A percentile compares a stretch with the other conserved stretches of the same genome.
phyloP scores from a whole-genome alignment of 2,329 filamentous ascomycete species.

The Aspergillus sp. region DNA sequence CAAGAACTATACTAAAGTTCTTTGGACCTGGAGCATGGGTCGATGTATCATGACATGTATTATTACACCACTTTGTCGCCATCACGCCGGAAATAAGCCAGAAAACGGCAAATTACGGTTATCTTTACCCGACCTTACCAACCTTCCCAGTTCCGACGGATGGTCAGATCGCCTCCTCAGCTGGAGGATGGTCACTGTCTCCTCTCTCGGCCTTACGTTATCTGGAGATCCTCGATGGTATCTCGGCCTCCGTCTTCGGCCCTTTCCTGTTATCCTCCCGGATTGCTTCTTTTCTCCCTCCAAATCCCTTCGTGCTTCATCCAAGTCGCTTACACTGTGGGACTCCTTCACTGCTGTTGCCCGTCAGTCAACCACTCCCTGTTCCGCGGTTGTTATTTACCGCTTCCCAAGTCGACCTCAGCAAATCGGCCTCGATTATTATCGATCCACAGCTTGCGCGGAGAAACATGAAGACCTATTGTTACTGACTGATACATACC shows the following conservation, averaged over 20 bases:
- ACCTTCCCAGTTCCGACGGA: not conserved
- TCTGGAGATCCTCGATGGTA: conserved; percentile 19
- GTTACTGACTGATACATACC: not conserved
- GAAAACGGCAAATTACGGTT: not conserved
- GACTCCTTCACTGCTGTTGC: conserved; percentile 8
- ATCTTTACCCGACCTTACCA: not conserved
- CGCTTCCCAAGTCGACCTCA: not conserved
- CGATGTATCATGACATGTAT: too few species aligned
- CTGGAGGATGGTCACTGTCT: conserved; percentile 1
- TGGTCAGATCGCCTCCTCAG: not conserved
- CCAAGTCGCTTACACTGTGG: not conserved
- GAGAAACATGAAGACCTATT: conserved; percentile 2
- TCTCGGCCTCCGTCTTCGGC: conserved; percentile 20
- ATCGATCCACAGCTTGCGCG: not conserved
- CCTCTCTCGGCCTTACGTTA: conserved; percentile 22
- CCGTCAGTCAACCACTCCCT: conserved; percentile 3
- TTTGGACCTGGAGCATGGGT: too few species aligned
- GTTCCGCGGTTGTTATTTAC: conserved; percentile 12
- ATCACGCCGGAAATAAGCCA: not conserved
- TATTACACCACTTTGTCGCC: too few species aligned
- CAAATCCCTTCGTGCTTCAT: not conserved
- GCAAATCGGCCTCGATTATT: not conserved
- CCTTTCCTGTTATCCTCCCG: conserved; percentile 11
- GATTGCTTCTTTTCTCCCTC: conserved; percentile 1
- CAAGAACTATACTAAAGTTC: too few species aligned